Base-by-base conservation (phyloP, 495 filamentous ascomycete genomes). In the Trichocladium uniseriatum region DNA sequence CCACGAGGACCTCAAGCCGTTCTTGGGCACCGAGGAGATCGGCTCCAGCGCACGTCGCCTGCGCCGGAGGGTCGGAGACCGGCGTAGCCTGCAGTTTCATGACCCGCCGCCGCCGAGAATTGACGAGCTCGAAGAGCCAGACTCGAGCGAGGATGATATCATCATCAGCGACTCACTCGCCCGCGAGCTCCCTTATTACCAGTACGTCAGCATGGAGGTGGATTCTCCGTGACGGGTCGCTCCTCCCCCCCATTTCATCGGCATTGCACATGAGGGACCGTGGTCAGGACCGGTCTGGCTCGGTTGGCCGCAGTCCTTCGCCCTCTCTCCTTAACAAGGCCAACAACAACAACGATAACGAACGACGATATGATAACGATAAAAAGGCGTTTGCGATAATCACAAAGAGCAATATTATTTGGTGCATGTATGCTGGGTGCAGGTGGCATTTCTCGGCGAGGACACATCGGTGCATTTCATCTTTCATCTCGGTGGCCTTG, bases 91-190 rank as follows among this genome's bases (percentile, higher is more conserved):
- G 32, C 72, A 74, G 50, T 73, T 77, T 38, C 61, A 65, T 18
- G 73, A 72, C 22, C 68, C 70, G 14, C 65, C 65, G 31, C 70
- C 74, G 14, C 67, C 72, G 36, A 65, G 72, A 35, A 78, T 78
- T 41, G 67, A 72, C 16, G 75, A 78, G 54, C 63, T 72, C 34
- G 74, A 76, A 36, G 75, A 77, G 51, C 72, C 73, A 14, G 60
- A 64, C 21, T 71, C 71, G 24, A 71, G 67, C 43, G 69, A 71
- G 28, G 75, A 74, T 28, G 73, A 74, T 37, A 62, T 72, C 28
- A 53, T 70, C 28, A 66, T 71, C 45, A 57, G 62, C 21, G 70
- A 77, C 53, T 41, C 53, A 6, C 61, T 66, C 38, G 69, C 70
- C 24, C 66, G 68, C 34, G 70, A 76, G 48, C 51, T 76, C 1